phyloP scores from a whole-genome alignment of 2,329 filamentous ascomycete species.

The Dactylellina sp. region DNA sequence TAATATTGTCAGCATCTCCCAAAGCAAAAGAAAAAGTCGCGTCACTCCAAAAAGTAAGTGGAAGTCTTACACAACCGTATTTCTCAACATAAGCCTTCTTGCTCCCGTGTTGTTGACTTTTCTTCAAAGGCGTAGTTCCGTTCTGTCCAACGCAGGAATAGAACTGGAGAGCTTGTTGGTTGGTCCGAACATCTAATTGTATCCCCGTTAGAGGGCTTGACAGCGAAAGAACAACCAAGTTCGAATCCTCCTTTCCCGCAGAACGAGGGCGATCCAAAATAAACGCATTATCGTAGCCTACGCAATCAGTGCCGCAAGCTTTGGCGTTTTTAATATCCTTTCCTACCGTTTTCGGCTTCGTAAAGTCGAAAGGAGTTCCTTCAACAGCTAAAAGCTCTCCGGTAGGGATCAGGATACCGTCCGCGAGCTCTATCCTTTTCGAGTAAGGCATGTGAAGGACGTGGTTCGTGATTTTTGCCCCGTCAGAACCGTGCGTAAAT shows the following conservation, averaged over 20 bases:
- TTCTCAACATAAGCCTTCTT: conserved; percentile 64
- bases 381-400: conserved; percentile 79
- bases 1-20: conserved; percentile 11
- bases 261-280: conserved; percentile 64
- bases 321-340: conserved; percentile 73
- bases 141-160: conserved; percentile 74
- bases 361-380: conserved; percentile 81
- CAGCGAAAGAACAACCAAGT: conserved; percentile 66
- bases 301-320: conserved; percentile 79
- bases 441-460: conserved; percentile 79
- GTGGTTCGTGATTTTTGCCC: conserved; percentile 72
- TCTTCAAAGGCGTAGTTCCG: conserved; percentile 75
- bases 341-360: conserved; percentile 81
- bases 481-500: conserved; percentile 75
- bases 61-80: conserved; percentile 57
- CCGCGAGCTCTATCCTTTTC: conserved; percentile 75
- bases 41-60: conserved; percentile 61
- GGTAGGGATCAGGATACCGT: conserved; percentile 79
- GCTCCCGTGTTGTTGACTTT: conserved; percentile 62
- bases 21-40: too few species aligned
- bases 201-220: conserved; percentile 83
- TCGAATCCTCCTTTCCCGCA: conserved; percentile 61
- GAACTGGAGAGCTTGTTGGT: conserved; percentile 89
- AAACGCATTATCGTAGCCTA: conserved; percentile 78
- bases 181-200: conserved; percentile 80